Evolutionary conservation across 225 moss, liverwort and hornwort genomes (phyloP).

Genomic region (Thuidium tamariscinum): DNA sequence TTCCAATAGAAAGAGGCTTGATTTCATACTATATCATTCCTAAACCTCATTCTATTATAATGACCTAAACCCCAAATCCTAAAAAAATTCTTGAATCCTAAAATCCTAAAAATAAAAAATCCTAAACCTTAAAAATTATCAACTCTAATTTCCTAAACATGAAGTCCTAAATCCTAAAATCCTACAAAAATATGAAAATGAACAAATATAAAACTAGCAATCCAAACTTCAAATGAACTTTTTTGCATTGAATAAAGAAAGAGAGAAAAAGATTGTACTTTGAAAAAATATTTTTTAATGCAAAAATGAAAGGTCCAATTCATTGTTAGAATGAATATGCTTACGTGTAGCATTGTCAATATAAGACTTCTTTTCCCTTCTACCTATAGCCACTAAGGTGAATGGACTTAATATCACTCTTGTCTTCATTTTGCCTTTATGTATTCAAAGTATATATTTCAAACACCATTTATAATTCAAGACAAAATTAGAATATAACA

Average conservation of each 20-base stretch:
- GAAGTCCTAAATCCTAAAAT: no score
- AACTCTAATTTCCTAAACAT: no score
- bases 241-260: accelerated
- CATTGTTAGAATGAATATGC: no score
- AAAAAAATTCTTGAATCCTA: no score
- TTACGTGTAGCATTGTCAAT: background rate
- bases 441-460: accelerated
- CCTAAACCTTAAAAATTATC: no score
- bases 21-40: no score
- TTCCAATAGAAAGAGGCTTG: accelerated
- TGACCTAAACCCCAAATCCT: no score
- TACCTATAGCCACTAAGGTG: background rate
- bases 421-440: background rate
- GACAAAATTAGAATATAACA: background rate
- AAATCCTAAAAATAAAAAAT: no score
- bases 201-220: background rate
- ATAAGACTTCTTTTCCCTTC: accelerated
- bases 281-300: background rate
- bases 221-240: background rate
- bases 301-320: no score
- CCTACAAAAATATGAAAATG: no score
- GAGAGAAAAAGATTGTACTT: background rate
- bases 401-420: background rate
- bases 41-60: accelerated
- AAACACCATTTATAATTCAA: accelerated